phyloP scores from a whole-genome alignment of 768 basidiomycete species.

The Phylloporus sp. region DNA sequence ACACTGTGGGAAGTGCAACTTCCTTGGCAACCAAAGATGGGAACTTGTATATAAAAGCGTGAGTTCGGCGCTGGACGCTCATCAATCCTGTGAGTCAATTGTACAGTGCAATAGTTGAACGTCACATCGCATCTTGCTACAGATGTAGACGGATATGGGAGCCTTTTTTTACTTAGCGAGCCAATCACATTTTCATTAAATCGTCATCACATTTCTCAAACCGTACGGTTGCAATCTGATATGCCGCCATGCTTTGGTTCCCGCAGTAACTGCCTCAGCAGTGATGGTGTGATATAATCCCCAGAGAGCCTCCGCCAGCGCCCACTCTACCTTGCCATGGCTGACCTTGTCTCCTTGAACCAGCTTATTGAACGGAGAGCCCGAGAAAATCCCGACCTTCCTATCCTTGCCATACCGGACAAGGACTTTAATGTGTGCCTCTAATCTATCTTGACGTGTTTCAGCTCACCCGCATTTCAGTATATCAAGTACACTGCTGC shows the following conservation, averaged over 20 bases:
- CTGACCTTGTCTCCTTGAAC: slow-evolving; percentile 24
- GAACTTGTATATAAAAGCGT: background rate
- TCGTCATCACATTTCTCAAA: background rate
- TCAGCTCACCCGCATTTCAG: slow-evolving; percentile 2
- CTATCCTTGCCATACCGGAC: slow-evolving; percentile 24
- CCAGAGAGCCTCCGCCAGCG: background rate
- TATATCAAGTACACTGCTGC: slow-evolving; percentile 25
- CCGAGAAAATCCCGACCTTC: slow-evolving; percentile 21
- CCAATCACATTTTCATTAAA: background rate
- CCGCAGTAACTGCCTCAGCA: background rate
- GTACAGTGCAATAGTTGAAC: background rate
- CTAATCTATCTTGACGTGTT: no score
- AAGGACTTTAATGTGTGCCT: slow-evolving; percentile 19
- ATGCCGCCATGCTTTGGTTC: background rate
- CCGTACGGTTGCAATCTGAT: background rate
- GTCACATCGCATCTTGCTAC: background rate
- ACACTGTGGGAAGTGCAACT: background rate
- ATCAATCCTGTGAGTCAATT: background rate
- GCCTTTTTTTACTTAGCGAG: background rate
- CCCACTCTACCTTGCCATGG: slow-evolving; percentile 8
- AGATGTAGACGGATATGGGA: background rate
- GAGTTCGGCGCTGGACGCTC: background rate
- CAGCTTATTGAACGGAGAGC: slow-evolving; percentile 22
- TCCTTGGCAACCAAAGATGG: background rate
- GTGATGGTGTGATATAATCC: background rate